Percentiles rank a stretch among this genome's conserved stretches.
phyloP scores from a whole-genome alignment of 2,329 filamentous ascomycete species.

The Thelonectria rubi region DNA sequence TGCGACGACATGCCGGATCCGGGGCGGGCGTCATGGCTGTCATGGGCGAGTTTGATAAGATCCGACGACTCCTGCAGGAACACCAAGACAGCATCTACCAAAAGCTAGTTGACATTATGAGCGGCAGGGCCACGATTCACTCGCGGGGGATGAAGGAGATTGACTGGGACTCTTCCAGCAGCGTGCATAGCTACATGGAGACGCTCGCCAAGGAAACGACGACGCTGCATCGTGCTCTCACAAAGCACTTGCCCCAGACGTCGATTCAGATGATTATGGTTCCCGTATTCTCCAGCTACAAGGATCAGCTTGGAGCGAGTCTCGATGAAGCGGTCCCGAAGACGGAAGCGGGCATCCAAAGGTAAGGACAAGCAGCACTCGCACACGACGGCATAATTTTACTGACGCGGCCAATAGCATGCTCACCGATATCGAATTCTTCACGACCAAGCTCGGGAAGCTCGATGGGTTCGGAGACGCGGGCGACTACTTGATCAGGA shows the following conservation, averaged over 20 bases:
- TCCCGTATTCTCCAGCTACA: slow-evolving; percentile 84
- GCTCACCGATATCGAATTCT: slow-evolving; percentile 77
- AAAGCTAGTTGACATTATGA: slow-evolving; percentile 94
- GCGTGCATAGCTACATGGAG: slow-evolving; percentile 81
- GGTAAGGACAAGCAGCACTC: slow-evolving; percentile 60
- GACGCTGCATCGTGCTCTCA: slow-evolving; percentile 83
- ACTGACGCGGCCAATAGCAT: slow-evolving; percentile 63
- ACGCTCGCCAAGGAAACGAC: slow-evolving; percentile 86
- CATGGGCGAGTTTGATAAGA: slow-evolving; percentile 88
- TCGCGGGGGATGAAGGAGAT: slow-evolving; percentile 78
- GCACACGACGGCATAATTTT: background rate
- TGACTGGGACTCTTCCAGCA: slow-evolving; percentile 70
- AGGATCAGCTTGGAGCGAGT: slow-evolving; percentile 78
- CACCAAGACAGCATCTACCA: slow-evolving; percentile 92
- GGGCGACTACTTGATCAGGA: slow-evolving; percentile 72
- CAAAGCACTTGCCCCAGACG: slow-evolving; percentile 80
- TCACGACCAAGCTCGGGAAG: slow-evolving; percentile 75
- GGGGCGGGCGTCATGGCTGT: slow-evolving; percentile 63
- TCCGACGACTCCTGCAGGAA: slow-evolving; percentile 83
- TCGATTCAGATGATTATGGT: slow-evolving; percentile 85
- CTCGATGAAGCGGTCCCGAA: slow-evolving; percentile 72
- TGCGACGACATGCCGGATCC: slow-evolving; percentile 75
- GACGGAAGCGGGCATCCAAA: slow-evolving; percentile 73
- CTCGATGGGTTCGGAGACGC: slow-evolving; percentile 82
- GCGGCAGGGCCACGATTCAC: slow-evolving; percentile 75